Base-by-base conservation (phyloP, 2,329 filamentous ascomycete species). In the Leptographium galeiforme region DNA sequence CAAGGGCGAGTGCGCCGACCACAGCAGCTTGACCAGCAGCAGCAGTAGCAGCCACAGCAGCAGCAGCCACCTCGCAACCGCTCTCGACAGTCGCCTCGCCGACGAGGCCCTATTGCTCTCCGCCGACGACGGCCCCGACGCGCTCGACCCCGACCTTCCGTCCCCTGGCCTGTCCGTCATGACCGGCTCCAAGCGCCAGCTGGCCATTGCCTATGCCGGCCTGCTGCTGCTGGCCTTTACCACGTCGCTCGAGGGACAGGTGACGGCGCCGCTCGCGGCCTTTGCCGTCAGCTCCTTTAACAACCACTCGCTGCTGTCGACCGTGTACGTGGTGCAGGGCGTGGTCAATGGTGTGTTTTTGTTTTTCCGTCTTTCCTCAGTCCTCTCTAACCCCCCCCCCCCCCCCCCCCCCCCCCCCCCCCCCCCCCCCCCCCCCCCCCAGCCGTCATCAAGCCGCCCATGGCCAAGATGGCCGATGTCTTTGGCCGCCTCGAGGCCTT, bases 231-330 rank as follows among this genome's bases (percentile, higher is more conserved):
- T 85, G 69, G 79, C 81, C 19, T 83, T 80, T 60, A 75, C 77
- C 49, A 84, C 80, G 7, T 85, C 81, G n/a, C 71, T 85, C 18
- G 82, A 85, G 63, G 74, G 75, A 16, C 82, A 85, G 62, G 80
- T 79, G 10, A 81, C 81, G 2, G 74, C 72, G 51, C 75, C 79
- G 10, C 67, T 85, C 51, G 72, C 76, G 2, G 75, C 78, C 25
- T 85, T 80, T 67, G 81, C 81, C 4, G 82, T 81, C 4, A 82
- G 78, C 60, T 74, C 79, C 0, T 85, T 84, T 62, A 70, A 72
- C 48, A 73, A 75, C 52, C 81, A 85, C 63, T 82, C 81, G 3
- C 68, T 84, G 52, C 72, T 84, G 44, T 80, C 82, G 16, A 84
- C 81, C 0, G 77, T 85, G 30, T 71, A 76, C 33, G 80, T 84